These are phyloP conservation scores for Aspergillus pseudoviridinutans DNA, from an alignment of 2,329 filamentous ascomycete genomes.

Conservation along the genomic window DNA sequence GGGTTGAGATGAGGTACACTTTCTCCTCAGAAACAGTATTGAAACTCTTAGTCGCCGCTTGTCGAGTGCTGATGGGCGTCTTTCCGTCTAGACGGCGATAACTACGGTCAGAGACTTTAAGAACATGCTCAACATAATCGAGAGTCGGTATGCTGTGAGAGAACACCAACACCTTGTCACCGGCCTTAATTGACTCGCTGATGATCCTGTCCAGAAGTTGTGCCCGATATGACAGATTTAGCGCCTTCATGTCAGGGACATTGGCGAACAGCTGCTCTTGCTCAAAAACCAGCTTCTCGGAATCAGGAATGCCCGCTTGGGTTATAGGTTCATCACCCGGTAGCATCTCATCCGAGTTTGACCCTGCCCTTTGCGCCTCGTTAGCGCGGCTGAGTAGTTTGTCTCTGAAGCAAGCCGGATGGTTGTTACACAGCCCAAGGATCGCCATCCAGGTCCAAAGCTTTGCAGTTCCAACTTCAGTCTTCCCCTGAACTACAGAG, in stretches of 20 bases:
- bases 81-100: conserved; percentile 65
- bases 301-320: conserved; percentile 33
- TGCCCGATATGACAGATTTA: conserved; percentile 64
- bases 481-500: conserved; percentile 30
- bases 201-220: conserved; percentile 66
- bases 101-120: conserved; percentile 46
- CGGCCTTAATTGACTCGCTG: conserved; percentile 54
- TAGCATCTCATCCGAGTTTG: conserved; percentile 8
- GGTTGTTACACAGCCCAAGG: conserved; percentile 55
- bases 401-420: conserved; percentile 51
- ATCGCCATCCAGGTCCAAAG: conserved; percentile 55
- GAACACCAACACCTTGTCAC: conserved; percentile 79
- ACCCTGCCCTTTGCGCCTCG: conserved; percentile 12
- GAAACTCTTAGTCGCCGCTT: conserved; percentile 64
- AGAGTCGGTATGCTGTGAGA: conserved; percentile 68
- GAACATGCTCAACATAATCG: conserved; percentile 61
- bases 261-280: conserved; percentile 27
- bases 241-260: conserved; percentile 36
- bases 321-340: conserved; percentile 32
- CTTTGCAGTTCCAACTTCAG: conserved; percentile 37
- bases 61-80: conserved; percentile 55
- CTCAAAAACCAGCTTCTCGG: conserved; percentile 29
- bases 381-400: conserved; percentile 45
- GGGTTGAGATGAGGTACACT: conserved; percentile 78
- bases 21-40: conserved; percentile 51